Evolutionary conservation across 208 protist species (phyloP), one percentile per base, ranked within the genome.

Genomic region (Acanthamoeba triangularis): DNA sequence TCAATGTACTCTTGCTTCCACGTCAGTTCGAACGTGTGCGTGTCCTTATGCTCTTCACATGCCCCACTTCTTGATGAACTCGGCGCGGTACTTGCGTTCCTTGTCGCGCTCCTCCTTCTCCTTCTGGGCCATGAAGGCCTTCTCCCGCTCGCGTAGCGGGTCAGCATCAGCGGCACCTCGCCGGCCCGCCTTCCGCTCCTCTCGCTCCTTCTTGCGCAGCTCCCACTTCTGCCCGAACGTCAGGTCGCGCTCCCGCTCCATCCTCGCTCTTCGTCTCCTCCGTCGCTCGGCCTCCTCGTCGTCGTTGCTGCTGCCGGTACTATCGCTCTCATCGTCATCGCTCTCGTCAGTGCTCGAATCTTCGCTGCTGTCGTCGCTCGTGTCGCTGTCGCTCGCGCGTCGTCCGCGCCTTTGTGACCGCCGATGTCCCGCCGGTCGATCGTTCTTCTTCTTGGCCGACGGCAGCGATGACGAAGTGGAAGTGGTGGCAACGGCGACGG

Each of bases 101-200:
- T 88, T 54, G 30, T 54, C 80, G 47, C 49, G 80, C 18, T 88
- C 80, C 49, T 88, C 80, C 52, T 63, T 54, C 30, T 88, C 80
- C 80, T 88, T 88, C 49, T 37, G 41, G 47, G 41, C 80, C 80
- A 88, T 88, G 80, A 88, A 88, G 80, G 80, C 80, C 49, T 63
- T 88, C 80, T 88, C 80, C 20, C 80, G 80, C 33, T 88, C 80
- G 7, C 52, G 44, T 16, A 88, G 49, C 10, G 80, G 80, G 52
- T 88, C 80, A 14, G 65, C 65, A 8, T 37, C 20, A 11, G 4
- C 65, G 65, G 28, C 65, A 20, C 30, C 65, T 18, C 16, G 37
- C 0, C 37, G 16, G 33, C 33, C 5, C 13, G 37, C 76, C 33
- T 28, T 56, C 52, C 35, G 44, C 49, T n/a, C n/a, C 25, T 30